Percentiles rank a stretch among this genome's conserved stretches.
These are phyloP conservation scores for Talaromyces sp. DNA, from an alignment of 2,329 filamentous ascomycete genomes.

Conservation along the genomic window DNA sequence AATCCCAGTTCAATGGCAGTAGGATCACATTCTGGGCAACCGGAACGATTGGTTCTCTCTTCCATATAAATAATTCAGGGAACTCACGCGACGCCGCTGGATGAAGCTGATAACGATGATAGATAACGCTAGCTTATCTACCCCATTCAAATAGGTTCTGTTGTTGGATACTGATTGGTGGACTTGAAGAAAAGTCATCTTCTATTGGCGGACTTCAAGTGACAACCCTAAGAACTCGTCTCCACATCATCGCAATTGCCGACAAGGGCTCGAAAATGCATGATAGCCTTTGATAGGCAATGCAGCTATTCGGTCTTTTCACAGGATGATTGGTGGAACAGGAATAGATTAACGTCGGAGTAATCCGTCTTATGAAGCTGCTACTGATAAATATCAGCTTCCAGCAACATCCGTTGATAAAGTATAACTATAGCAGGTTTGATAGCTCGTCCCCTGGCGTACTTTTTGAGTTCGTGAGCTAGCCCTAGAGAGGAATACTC, in stretches of 20 bases:
- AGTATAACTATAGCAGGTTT: conserved; percentile 8
- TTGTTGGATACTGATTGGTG: neutral
- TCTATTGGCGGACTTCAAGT: conserved; percentile 14
- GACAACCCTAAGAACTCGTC: neutral
- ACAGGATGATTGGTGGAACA: conserved; percentile 6
- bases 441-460: neutral
- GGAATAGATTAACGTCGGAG: neutral
- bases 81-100: neutral
- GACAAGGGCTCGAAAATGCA: neutral
- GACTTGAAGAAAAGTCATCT: neutral
- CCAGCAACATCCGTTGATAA: neutral
- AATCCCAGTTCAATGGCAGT: neutral
- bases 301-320: neutral
- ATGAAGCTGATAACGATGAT: neutral
- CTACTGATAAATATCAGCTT: conserved; percentile 11
- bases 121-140: conserved; percentile 12
- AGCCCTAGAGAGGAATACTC: neutral
- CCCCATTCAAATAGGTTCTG: too few relatives aligned
- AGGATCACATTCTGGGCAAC: neutral
- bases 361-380: neutral
- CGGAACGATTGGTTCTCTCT: neutral
- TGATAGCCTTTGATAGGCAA: neutral
- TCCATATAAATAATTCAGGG: neutral
- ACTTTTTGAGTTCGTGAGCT: conserved; percentile 1
- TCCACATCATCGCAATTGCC: neutral